Evolutionary conservation across 192 early-diverging fungal genomes (phyloP), one percentile per base, ranked within the genome.

Genomic region (Dispira simplex): DNA sequence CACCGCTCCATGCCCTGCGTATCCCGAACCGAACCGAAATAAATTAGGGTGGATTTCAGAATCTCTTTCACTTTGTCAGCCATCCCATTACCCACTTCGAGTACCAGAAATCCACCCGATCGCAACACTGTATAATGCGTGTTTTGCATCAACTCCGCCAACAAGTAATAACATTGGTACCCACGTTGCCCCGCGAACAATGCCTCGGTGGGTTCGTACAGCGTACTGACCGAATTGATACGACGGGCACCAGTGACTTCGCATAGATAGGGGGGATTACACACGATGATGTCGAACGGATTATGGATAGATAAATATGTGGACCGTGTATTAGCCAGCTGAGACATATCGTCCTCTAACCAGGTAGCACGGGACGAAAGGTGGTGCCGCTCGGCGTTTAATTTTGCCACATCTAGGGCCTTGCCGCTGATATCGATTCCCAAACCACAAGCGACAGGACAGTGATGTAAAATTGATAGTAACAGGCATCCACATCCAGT

Each of bases 401-500:
- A 25, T 6, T 56, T 45, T 8, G 86, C 84, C 8, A 88, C 63
- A 0, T 67, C 54, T 4, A 88, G 69, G 0, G 83, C 83, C 8
- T 71, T 44, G 3, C 62, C 25, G 58, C 82, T 83, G 23, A 84
- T 80, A 62, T 90, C 88, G 1, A 90, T 69, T 14, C 88, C 88
- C 2, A 84, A 63, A 8, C 88, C 88, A 0, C 21, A 26, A 0
- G 77, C 58, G 13, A 16, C 10, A 10, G 67, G 63, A 0, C 66
- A 54, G 0, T 66, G 60, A 20, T 76, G 60, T 1, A 90, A 73
- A 8, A 77, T 63, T 0, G 88, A 79, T 9, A 90, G 14, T 0
- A 90, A 58, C 16, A 90, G 65, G 66, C 86, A 87, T 0, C 88
- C 88, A 57, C 77, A 80, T 0, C 88, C 88, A 2, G 88, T 90